phyloP scores from a whole-genome alignment of 1,284 basidiomycete species.

The Puccinia coronata region DNA sequence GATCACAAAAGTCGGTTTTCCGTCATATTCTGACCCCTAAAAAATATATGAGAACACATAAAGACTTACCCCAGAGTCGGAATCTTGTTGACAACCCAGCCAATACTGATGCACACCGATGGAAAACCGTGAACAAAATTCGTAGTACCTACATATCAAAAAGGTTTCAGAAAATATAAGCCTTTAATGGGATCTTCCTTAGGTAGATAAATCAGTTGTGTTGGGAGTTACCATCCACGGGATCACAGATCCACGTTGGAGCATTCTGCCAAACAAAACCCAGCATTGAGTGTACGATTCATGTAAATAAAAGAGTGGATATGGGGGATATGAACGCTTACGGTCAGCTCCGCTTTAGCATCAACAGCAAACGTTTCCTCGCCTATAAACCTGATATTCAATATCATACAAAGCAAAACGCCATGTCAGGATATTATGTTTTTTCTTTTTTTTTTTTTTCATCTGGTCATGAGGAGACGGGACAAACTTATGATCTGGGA shows the following conservation, averaged over 20 bases:
- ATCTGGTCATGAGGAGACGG: too few relatives aligned
- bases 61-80: conserved; percentile 69
- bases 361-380: conserved; percentile 82
- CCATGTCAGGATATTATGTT: conserved; percentile 4
- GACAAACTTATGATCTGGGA: conserved; percentile 71
- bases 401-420: conserved; percentile 45
- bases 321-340: conserved; percentile 7
- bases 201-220: background rate
- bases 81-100: conserved; percentile 75
- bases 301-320: too few relatives aligned
- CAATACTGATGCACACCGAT: conserved; percentile 85
- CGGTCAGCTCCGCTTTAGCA: conserved; percentile 69
- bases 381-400: conserved; percentile 69
- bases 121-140: conserved; percentile 93
- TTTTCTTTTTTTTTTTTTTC: background rate
- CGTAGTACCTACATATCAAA: conserved; percentile 74
- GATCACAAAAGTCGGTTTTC: conserved; percentile 20
- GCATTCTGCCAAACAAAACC: conserved; percentile 48
- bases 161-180: conserved; percentile 31
- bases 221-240: conserved; percentile 41
- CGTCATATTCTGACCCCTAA: background rate
- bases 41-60: background rate
- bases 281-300: conserved; percentile 55
- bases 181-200: background rate
- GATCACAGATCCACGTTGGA: conserved; percentile 42